Evolutionary conservation across 495 filamentous ascomycete species (phyloP), one percentile per base, ranked within the genome.

Genomic region (Xylaria cubensis): DNA sequence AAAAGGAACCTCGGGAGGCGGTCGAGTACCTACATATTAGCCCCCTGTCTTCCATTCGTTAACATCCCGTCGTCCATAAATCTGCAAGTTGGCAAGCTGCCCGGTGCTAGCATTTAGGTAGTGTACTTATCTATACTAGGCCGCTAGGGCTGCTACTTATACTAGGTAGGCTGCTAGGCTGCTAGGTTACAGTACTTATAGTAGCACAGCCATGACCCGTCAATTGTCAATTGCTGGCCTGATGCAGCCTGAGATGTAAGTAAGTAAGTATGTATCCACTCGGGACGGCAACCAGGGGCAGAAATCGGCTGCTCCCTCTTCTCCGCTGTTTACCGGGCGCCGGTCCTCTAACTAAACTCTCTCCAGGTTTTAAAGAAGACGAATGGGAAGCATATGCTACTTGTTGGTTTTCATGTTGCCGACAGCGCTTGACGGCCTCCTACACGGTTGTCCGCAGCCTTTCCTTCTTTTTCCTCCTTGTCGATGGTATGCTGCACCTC

Each of bases 261-360:
- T 34, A 36, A 6, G 34, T 6, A 39, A 39, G 36, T 39, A 39
- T 7, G 36, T 64, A 44, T 64, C 61, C 61, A 64, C 61, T 29
- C 29, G 41, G 21, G n/a, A 44, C 61, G 61, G 55, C 55, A 59
- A 59, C 55, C 34, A 29, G 55, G 61, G 61, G 61, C 61, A 64
- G 41, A 64, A 64, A 29, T 41, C 62, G 62, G 62, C 62, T 41
- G 62, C 24, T 64, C 62, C 62, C 62, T 64, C 13, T 26, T 42
- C 62, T 64, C 62, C 62, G 42, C 42, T 64, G 42, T 64, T 48
- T 64, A 48, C 39, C 62, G 24, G 62, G 26, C 42, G 21, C 62
- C 61, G 61, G 61, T 13, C 21, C 6, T 48, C 4, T 9, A 29
- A 39, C 34, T n/a, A 8, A 61, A 39, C 34, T 34, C 10, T n/a